phyloP scores from a whole-genome alignment of 2,329 filamentous ascomycete genomes.

The Diaporthe longicolla region DNA sequence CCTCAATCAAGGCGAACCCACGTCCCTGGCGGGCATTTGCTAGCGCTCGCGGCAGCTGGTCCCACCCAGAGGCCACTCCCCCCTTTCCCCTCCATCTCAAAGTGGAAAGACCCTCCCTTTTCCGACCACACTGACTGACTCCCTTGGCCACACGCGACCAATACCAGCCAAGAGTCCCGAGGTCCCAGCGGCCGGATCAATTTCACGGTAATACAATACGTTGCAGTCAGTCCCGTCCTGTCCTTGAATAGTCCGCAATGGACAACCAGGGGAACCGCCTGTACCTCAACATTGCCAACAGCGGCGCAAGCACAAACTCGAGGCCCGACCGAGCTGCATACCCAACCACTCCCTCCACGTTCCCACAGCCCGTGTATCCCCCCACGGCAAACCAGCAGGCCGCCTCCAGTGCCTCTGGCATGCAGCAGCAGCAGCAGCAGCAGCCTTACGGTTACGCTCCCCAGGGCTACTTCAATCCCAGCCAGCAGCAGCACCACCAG shows the following conservation, averaged over 20 bases:
- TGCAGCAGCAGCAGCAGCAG: slow-evolving; percentile 59
- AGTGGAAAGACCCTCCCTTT: slow-evolving; percentile 40
- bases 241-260: slow-evolving; percentile 56
- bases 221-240: slow-evolving; percentile 13
- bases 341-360: slow-evolving; percentile 94
- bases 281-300: slow-evolving; percentile 76
- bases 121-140: slow-evolving; percentile 33
- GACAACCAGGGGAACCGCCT: slow-evolving; percentile 73
- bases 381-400: slow-evolving; percentile 55
- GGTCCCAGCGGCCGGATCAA: slow-evolving; percentile 40
- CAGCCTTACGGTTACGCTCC: slow-evolving; percentile 62
- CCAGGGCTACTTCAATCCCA: slow-evolving; percentile 73
- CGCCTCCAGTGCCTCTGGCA: slow-evolving; percentile 61
- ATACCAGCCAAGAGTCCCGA: slow-evolving; percentile 31
- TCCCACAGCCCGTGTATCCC: slow-evolving; percentile 87
- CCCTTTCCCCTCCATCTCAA: slow-evolving; percentile 41
- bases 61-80: slow-evolving; percentile 36
- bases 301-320: slow-evolving; percentile 72
- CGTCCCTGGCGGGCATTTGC: slow-evolving; percentile 38
- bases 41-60: slow-evolving; percentile 31
- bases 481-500: slow-evolving; percentile 60
- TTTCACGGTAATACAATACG: slow-evolving; percentile 34
- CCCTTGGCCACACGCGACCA: slow-evolving; percentile 38
- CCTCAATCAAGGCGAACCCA: slow-evolving; percentile 24
- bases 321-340: slow-evolving; percentile 74